These are phyloP conservation scores for Mycena vitilis DNA, from an alignment of 768 basidiomycete genomes.

Conservation along the genomic window DNA sequence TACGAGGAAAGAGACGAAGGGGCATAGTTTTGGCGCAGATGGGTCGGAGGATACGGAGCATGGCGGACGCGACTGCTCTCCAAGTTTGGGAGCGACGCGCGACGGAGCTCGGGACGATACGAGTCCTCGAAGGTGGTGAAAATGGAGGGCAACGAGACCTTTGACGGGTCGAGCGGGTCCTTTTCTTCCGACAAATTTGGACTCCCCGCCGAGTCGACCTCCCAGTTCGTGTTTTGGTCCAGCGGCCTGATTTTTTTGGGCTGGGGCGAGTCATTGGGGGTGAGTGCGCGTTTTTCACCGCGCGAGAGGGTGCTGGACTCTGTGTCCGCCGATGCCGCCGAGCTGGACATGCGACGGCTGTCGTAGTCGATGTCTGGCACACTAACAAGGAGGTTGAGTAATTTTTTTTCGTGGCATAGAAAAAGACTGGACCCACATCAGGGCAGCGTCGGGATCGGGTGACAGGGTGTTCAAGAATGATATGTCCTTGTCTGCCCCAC, in stretches of 20 bases:
- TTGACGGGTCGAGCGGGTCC: slow-evolving; percentile 55
- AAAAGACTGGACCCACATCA: slow-evolving; percentile 53
- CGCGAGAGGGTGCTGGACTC: slow-evolving; percentile 72
- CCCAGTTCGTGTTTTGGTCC: slow-evolving; percentile 48
- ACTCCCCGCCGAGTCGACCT: slow-evolving; percentile 45
- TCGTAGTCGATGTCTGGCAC: slow-evolving; percentile 69
- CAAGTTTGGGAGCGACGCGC: slow-evolving; percentile 73
- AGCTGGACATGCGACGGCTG: slow-evolving; percentile 81
- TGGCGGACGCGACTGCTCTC: slow-evolving; percentile 63
- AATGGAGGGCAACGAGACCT: slow-evolving; percentile 81
- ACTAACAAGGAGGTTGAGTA: slow-evolving; percentile 27
- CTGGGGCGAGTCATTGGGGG: slow-evolving; percentile 66
- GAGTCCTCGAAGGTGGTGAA: slow-evolving; percentile 76
- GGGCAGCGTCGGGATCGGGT: slow-evolving; percentile 48
- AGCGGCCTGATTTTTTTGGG: slow-evolving; percentile 60
- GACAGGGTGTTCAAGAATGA: slow-evolving; percentile 37
- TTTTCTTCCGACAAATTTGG: slow-evolving; percentile 49
- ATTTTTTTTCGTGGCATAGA: background rate
- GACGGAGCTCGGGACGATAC: slow-evolving; percentile 68
- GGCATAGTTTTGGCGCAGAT: slow-evolving; percentile 58
- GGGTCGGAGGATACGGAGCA: slow-evolving; percentile 66
- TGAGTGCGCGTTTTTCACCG: slow-evolving; percentile 68
- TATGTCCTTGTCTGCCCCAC: slow-evolving; percentile 35
- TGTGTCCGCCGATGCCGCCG: slow-evolving; percentile 76
- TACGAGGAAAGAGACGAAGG: slow-evolving; percentile 58